Percentiles rank a stretch among this genome's conserved stretches.
phyloP scores from a whole-genome alignment of 2,329 filamentous ascomycete genomes.

The Clonostachys solani region DNA sequence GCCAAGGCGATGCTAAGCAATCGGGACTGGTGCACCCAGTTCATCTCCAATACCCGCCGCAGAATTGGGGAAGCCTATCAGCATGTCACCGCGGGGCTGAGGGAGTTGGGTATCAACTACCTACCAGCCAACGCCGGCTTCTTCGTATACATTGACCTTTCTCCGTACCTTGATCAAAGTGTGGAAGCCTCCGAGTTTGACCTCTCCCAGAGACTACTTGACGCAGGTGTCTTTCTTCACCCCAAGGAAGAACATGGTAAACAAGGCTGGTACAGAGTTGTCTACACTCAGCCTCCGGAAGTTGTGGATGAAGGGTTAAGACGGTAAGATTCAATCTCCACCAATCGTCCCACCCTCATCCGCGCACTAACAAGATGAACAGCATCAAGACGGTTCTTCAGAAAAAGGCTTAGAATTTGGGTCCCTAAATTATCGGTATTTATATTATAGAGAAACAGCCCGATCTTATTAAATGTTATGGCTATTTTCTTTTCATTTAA shows the following conservation, averaged over 20 bases:
- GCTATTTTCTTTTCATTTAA: too few species aligned
- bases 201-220: slow-evolving; percentile 35
- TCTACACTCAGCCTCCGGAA: slow-evolving; percentile 37
- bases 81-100: slow-evolving; percentile 29
- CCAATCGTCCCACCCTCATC: too few species aligned
- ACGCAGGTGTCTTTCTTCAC: slow-evolving; percentile 44
- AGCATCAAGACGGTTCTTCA: too few species aligned
- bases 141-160: slow-evolving; percentile 51
- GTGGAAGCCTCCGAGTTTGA: slow-evolving; percentile 33
- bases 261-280: slow-evolving; percentile 48
- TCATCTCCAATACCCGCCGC: slow-evolving; percentile 31
- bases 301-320: slow-evolving; percentile 28
- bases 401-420: too few species aligned
- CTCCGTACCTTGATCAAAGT: slow-evolving; percentile 27
- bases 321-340: slow-evolving; percentile 13
- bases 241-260: slow-evolving; percentile 39
- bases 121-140: slow-evolving; percentile 50
- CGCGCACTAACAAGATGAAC: too few species aligned
- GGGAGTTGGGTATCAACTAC: slow-evolving; percentile 35
- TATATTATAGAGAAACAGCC: too few species aligned
- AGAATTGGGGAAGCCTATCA: slow-evolving; percentile 33
- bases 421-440: too few species aligned
- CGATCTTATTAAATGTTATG: too few species aligned
- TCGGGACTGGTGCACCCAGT: slow-evolving; percentile 34
- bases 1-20: slow-evolving; percentile 41